Conservation (phyloP, 805 yeast genomes). For the Nakazawaea wickerhamii region DNA sequence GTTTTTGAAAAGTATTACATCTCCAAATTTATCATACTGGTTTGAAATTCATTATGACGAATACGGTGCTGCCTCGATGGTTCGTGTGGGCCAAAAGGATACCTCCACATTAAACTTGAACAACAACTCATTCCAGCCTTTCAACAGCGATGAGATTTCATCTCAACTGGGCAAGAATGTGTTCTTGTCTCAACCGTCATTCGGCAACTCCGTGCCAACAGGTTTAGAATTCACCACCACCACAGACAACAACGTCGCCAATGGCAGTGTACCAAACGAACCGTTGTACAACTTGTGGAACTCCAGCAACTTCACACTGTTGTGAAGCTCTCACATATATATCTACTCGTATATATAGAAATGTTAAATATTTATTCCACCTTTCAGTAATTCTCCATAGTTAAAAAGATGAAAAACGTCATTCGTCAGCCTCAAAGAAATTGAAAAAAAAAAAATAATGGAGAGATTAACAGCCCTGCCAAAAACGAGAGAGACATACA, state of each 20-base stretch:
- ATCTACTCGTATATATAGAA: too few species aligned
- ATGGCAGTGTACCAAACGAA: not conserved
- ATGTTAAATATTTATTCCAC: too few species aligned
- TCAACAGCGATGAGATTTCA: not conserved
- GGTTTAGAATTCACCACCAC: not conserved
- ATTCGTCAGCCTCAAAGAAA: too few species aligned
- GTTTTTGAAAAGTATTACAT: constrained; percentile 10
- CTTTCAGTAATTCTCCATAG: too few species aligned
- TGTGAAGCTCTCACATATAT: not conserved
- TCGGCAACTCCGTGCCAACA: not conserved
- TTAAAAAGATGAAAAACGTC: not conserved
- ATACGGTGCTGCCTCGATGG: constrained; percentile 10
- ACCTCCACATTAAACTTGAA: not conserved
- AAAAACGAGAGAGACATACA: too few species aligned
- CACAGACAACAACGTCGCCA: not conserved
- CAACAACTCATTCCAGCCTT: constrained; percentile 4
- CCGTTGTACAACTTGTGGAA: constrained; percentile 7
- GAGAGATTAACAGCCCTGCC: not conserved
- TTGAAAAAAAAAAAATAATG: too few species aligned
- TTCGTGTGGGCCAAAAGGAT: constrained; percentile 6
- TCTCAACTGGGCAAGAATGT: not conserved
- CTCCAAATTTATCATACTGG: constrained; percentile 2
- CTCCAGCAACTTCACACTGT: constrained; percentile 1
- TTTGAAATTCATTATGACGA: constrained; percentile 13
- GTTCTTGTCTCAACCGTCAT: not conserved